Base-by-base conservation (phyloP, 2,329 filamentous ascomycete species). In the Fusarium torreyae region DNA sequence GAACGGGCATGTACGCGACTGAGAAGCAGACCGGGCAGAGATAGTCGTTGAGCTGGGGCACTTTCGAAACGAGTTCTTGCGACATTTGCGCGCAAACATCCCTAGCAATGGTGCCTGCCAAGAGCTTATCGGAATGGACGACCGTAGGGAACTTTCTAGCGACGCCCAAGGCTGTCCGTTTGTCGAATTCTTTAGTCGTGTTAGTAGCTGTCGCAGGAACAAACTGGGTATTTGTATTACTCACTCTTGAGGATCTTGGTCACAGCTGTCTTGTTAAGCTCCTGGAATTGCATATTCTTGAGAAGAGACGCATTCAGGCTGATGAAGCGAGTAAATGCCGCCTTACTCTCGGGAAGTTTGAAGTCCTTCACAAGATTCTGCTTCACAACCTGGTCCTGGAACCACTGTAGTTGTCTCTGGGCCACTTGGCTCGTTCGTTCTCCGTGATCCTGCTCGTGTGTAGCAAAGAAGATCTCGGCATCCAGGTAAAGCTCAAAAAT, bases 21-120 rank as follows among this genome's bases (percentile, higher is more conserved):
- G 87, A 87, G 72, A 91, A 90, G 80, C 94, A 96, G 63, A 96
- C 89, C 2, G 93, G 93, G 73, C 93, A 97, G 10, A 90, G 84
- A 79, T 94, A 95, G 79, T 97, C 94, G 74, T 94, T 90, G n/a
- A 96, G 80, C 73, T 94, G 92, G 1, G 94, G 94, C 8, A 97
- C 90, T 44, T 92, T 84, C 13, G 87, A 86, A 18, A 97, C 84
- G 5, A 97, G 85, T 63, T 94, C 88, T 33, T 88, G 86, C 2
- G 91, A 90, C 66, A 97, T 88, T 72, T 92, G 88, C 22, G 91
- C 88, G 76, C 92, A 94, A 46, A 96, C 86, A 58, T 92, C 89
- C 75, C 90, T 92, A 42, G 93, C 91, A 66, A 96, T 88, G 53
- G 86, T 87, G 61, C 89, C 87, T 2, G 90, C 85, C 62, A 93